Base-by-base conservation (phyloP, 177 flowering plant species). In the Vitis hybrid region DNA sequence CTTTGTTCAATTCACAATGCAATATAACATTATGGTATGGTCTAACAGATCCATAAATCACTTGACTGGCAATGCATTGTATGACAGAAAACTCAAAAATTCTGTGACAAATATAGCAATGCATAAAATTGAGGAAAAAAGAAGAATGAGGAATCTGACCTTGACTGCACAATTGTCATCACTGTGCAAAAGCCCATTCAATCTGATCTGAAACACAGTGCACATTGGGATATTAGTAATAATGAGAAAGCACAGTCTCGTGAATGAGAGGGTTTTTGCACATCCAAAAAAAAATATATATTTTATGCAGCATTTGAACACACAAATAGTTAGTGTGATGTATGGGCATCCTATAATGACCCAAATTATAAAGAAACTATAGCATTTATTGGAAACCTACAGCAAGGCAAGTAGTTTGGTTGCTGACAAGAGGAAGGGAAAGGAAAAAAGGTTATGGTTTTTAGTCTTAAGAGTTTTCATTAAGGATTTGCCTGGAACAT, bases 141-240 rank as follows among this genome's bases (percentile, higher is more conserved):
- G 10, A 14, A 16, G 9, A 6, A 3, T 13, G 15, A 51, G 10
- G 64, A 29, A 60, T n/a, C 77, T 3, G 10, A 95, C 99, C 99
- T 93, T 95, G 15, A 93, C 69, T 3, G 99, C 96, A 68, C 88
- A 82, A 75, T 78, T 85, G 69, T 93, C 97, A 60, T 93, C 97
- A 65, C 79, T 80, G 63, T 91, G 98, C 78, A 95, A 73, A 68
- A 89, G 81, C 18, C 99, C 98, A 79, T 86, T 93, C 77, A 95
- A 74, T 72, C 81, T 88, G 45, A 95, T 87, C 99, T 95, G 88
- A 58, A 84, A 75, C 62, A 80, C 10, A 61, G 29, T 26, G 51
- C 0, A 20, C 3, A 18, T n/a, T 3, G 2, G 1, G 4, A 63
- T 5, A 63, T 45, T 16, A 45, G 1, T 48, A 14, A 16, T 48